Conservation (phyloP, 2,329 filamentous ascomycete genomes). For the Seiridium cupressi region DNA sequence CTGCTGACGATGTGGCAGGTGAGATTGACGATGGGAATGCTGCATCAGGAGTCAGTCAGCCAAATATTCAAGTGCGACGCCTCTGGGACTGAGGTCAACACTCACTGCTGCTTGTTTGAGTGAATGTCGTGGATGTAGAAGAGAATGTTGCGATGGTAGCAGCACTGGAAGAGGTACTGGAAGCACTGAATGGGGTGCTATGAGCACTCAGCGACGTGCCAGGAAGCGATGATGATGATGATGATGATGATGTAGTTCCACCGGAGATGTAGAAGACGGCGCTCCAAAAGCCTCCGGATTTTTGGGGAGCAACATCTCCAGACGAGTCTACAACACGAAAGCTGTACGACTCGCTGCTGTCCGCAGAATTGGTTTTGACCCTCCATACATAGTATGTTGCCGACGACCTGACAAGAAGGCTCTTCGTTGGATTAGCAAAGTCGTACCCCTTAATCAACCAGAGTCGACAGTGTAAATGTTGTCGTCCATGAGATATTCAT, state of each 20-base stretch:
- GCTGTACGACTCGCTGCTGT: not conserved
- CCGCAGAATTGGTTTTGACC: conserved; percentile 1
- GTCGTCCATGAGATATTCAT: conserved; percentile 7
- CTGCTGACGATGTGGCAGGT: not conserved
- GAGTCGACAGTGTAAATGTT: not conserved
- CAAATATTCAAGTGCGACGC: not conserved
- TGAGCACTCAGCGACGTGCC: not conserved
- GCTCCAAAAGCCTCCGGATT: not conserved
- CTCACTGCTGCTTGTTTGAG: not conserved
- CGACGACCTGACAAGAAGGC: not conserved
- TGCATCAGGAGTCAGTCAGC: not conserved
- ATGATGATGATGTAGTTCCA: not conserved
- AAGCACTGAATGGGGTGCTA: not conserved
- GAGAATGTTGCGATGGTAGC: not conserved
- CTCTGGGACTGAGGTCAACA: not conserved
- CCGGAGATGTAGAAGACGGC: not conserved
- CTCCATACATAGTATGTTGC: not conserved
- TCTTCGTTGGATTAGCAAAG: conserved; percentile 1
- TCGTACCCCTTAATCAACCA: conserved; percentile 7
- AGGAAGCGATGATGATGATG: not conserved
- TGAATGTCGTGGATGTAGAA: not conserved
- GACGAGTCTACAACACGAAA: conserved; percentile 4
- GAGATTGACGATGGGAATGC: not conserved
- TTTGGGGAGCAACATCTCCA: not conserved
- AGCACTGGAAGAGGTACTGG: not conserved